These are phyloP conservation scores for Aureobasidium musti DNA, from an alignment of 2,329 filamentous ascomycete genomes.

Conservation along the genomic window DNA sequence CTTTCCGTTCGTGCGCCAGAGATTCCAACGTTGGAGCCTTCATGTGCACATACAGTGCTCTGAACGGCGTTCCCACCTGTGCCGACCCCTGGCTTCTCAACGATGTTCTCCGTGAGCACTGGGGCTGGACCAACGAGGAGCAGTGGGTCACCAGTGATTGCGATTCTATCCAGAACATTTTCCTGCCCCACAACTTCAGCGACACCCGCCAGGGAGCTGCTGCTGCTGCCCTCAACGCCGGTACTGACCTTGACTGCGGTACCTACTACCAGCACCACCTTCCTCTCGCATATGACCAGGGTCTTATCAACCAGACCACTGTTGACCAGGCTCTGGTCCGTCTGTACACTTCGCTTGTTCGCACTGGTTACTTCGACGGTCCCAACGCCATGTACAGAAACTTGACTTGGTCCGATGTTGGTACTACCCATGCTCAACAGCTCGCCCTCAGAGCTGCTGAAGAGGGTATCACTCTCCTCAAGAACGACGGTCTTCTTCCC, in stretches of 20 bases:
- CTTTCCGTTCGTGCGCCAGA: slow-evolving; percentile 58
- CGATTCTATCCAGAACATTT: slow-evolving; percentile 63
- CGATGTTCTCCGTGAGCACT: slow-evolving; percentile 64
- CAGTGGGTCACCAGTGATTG: slow-evolving; percentile 68
- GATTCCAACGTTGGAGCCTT: slow-evolving; percentile 51
- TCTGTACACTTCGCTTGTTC: slow-evolving; percentile 57
- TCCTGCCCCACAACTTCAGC: slow-evolving; percentile 50
- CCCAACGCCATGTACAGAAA: slow-evolving; percentile 52
- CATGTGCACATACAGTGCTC: slow-evolving; percentile 63
- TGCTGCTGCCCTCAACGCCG: slow-evolving; percentile 53
- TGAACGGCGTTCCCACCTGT: slow-evolving; percentile 68
- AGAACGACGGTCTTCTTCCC: slow-evolving; percentile 56
- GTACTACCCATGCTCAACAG: slow-evolving; percentile 55
- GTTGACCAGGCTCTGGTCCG: slow-evolving; percentile 55
- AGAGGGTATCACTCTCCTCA: slow-evolving; percentile 53
- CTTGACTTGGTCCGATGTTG: slow-evolving; percentile 59
- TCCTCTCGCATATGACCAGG: slow-evolving; percentile 47
- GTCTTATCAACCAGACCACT: slow-evolving; percentile 49
- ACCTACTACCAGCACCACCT: slow-evolving; percentile 52
- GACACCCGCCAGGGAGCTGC: slow-evolving; percentile 50
- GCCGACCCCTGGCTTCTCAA: slow-evolving; percentile 64
- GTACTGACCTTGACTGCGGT: slow-evolving; percentile 58
- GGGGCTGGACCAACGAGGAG: slow-evolving; percentile 62
- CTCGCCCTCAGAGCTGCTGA: slow-evolving; percentile 58
- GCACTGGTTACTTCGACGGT: slow-evolving; percentile 60